Conservation (phyloP, 768 basidiomycete genomes). For the Tricholoma sp. region DNA sequence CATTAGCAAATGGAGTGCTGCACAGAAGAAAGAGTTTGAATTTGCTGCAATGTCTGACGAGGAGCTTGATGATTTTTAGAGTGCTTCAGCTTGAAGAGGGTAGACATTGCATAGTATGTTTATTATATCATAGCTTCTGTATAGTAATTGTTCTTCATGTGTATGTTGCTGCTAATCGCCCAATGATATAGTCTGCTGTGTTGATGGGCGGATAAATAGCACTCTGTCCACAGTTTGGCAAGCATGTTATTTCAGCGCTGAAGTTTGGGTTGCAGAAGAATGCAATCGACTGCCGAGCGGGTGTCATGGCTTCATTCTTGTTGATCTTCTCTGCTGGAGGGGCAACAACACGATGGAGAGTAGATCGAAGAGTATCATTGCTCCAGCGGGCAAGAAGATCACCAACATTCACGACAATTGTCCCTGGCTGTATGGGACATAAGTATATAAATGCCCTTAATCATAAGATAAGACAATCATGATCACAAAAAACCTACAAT, state of each 20-base stretch:
- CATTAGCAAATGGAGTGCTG: constrained; percentile 28
- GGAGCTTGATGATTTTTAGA: constrained; percentile 3
- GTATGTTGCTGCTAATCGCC: constrained; percentile 59
- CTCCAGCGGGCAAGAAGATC: constrained; percentile 82
- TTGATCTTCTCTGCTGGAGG: constrained; percentile 49
- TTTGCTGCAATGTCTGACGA: constrained; percentile 14
- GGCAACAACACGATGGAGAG: constrained; percentile 79
- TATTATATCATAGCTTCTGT: constrained; percentile 5
- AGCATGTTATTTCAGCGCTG: constrained; percentile 58
- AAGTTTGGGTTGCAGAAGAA: constrained; percentile 88
- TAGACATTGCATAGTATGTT: not conserved
- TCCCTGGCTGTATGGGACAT: constrained; percentile 49
- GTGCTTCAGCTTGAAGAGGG: not conserved
- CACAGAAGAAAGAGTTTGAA: constrained; percentile 24
- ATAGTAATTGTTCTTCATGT: constrained; percentile 20
- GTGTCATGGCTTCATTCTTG: constrained; percentile 50
- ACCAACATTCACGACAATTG: constrained; percentile 80
- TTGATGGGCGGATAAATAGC: constrained; percentile 68
- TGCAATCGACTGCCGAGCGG: constrained; percentile 72
- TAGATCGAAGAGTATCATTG: constrained; percentile 74
- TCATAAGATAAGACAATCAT: too few species aligned
- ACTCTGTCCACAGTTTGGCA: constrained; percentile 58
- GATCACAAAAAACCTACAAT: constrained; percentile 45
- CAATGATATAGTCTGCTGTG: constrained; percentile 74
- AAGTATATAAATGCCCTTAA: not conserved